Evolutionary conservation across 2,329 filamentous ascomycete genomes (phyloP).

Genomic region (Pochonia chlamydosporia): DNA sequence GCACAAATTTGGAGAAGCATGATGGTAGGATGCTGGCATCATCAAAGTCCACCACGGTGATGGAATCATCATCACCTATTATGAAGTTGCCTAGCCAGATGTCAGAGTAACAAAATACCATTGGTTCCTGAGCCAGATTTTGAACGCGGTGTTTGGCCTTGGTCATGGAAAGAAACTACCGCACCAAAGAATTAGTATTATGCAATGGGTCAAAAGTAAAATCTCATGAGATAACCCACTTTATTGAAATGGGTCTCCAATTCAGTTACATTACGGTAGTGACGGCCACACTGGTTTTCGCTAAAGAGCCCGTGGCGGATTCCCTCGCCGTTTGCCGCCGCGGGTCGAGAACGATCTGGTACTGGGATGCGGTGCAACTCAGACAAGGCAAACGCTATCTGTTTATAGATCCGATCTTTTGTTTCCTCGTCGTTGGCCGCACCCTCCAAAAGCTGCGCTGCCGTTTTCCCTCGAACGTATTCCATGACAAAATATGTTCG

Average conservation of each 20-base stretch:
- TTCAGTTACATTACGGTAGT: conserved; percentile 13
- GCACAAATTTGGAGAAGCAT: conserved; percentile 10
- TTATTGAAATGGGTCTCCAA: conserved; percentile 14
- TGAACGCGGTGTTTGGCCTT: conserved; percentile 5
- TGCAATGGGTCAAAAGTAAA: not conserved
- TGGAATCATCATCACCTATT: conserved; percentile 8
- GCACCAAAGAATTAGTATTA: not conserved
- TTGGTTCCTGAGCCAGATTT: conserved; percentile 10
- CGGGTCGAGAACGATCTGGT: conserved; percentile 1
- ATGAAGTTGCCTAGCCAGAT: conserved; percentile 13
- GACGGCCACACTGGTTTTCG: conserved; percentile 6
- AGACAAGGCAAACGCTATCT: conserved; percentile 10
- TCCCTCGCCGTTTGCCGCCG: not conserved
- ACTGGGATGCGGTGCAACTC: conserved; percentile 15
- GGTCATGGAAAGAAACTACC: conserved; percentile 7
- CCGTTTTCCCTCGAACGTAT: conserved; percentile 5
- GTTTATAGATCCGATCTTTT: conserved; percentile 9
- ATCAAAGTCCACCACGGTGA: conserved; percentile 13
- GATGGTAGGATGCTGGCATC: conserved; percentile 13
- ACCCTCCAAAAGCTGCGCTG: conserved; percentile 3
- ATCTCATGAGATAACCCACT: conserved; percentile 8
- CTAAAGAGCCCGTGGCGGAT: conserved; percentile 9
- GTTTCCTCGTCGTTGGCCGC: conserved; percentile 6
- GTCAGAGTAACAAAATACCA: conserved; percentile 16
- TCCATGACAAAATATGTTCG: conserved; percentile 8